These are phyloP conservation scores for Beauveria varroae DNA, from an alignment of 2,329 filamentous ascomycete genomes.

Conservation along the genomic window DNA sequence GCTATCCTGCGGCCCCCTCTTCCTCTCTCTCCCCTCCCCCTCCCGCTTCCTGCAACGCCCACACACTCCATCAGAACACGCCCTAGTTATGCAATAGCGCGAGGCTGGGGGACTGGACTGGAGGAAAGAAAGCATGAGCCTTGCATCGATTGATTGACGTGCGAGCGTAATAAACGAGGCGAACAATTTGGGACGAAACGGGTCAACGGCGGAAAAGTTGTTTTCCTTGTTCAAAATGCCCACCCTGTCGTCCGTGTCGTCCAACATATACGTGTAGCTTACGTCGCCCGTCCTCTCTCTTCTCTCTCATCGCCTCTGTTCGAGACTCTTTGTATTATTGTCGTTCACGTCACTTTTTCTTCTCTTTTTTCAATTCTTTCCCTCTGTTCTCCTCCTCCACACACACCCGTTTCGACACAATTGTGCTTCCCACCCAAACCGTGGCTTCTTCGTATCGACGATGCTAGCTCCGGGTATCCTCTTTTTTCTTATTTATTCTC, in stretches of 20 bases:
- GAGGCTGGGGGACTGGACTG: too few relatives aligned
- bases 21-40: too few relatives aligned
- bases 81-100: too few relatives aligned
- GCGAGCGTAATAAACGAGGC: neutral
- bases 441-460: neutral
- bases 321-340: neutral
- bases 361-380: too few relatives aligned
- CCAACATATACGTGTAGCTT: neutral
- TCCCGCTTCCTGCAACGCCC: too few relatives aligned
- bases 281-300: neutral
- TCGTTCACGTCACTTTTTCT: neutral
- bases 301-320: neutral
- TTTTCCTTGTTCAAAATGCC: neutral
- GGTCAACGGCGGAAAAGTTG: too few relatives aligned
- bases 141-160: too few relatives aligned
- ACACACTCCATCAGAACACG: too few relatives aligned
- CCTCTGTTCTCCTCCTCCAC: neutral
- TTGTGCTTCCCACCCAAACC: neutral
- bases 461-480: neutral
- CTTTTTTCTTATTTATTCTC: neutral
- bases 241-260: neutral
- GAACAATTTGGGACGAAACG: neutral
- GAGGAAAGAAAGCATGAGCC: too few relatives aligned
- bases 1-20: too few relatives aligned
- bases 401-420: neutral